These are phyloP conservation scores for Protomyces inundatus DNA, from an alignment of 1,139 yeast species.

Conservation along the genomic window DNA sequence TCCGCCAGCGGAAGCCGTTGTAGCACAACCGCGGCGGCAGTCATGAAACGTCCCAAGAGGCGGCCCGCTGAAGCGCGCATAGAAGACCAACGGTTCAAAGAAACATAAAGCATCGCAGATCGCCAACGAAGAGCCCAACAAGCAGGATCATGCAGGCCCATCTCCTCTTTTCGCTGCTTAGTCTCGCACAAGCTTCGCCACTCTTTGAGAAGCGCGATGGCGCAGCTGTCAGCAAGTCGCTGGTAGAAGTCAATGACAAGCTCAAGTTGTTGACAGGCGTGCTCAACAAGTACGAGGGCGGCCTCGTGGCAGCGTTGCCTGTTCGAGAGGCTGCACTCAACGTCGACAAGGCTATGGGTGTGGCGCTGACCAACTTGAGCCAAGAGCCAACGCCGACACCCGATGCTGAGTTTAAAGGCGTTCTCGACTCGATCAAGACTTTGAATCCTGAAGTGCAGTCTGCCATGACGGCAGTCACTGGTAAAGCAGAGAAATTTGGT, in stretches of 20 bases:
- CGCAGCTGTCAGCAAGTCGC: neutral
- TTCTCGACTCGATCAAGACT: slow-evolving; percentile 4
- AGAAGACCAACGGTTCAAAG: too few species aligned
- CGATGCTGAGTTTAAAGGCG: slow-evolving; percentile 6
- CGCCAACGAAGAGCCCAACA: too few species aligned
- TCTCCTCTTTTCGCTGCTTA: neutral
- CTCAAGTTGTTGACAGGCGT: neutral
- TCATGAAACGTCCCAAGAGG: too few species aligned
- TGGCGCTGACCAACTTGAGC: slow-evolving; percentile 1
- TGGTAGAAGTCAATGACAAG: slow-evolving; percentile 4
- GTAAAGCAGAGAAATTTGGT: slow-evolving; percentile 2
- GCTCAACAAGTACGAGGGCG: slow-evolving; percentile 10
- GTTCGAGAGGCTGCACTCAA: neutral
- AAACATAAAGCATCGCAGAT: too few species aligned
- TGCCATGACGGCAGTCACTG: neutral
- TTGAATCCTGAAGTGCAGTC: slow-evolving; percentile 2
- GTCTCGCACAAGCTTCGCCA: neutral
- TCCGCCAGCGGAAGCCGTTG: too few species aligned
- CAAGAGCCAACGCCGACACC: slow-evolving; percentile 11
- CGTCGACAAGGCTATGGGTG: slow-evolving; percentile 6
- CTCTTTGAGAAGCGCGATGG: slow-evolving; percentile 1
- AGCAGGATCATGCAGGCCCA: neutral
- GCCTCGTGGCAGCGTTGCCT: slow-evolving; percentile 10
- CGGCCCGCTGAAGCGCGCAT: too few species aligned
- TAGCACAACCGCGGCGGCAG: too few species aligned